A percentile compares a stretch with the other conserved stretches of the same genome.
Conservation (phyloP, 768 basidiomycete genomes). For the Mycena albidolilacea region DNA sequence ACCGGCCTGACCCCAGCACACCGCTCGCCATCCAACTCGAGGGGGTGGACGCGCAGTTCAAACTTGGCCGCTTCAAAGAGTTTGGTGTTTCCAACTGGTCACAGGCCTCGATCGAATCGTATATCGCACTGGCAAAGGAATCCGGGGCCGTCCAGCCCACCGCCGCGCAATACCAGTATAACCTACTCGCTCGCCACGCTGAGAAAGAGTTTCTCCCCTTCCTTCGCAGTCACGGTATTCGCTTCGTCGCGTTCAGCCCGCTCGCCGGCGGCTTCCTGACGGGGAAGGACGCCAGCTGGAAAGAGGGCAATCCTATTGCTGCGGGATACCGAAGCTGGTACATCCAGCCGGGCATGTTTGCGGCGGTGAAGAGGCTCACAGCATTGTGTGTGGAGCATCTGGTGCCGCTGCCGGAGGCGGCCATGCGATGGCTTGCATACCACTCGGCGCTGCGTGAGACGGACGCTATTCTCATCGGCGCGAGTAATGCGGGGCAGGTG, state of each 20-base stretch:
- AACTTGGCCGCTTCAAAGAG: background rate
- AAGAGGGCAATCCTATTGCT: background rate
- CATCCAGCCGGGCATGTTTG: constrained; percentile 11
- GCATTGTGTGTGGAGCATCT: background rate
- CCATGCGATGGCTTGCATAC: constrained; percentile 1
- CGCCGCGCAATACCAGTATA: constrained; percentile 10
- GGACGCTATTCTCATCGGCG: constrained; percentile 7
- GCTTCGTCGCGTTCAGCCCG: constrained; percentile 8
- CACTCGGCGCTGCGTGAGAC: constrained; percentile 9
- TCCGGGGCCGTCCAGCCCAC: background rate
- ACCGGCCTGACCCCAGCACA: constrained; percentile 9
- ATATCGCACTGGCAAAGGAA: background rate
- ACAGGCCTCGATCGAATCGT: background rate
- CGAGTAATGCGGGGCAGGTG: background rate
- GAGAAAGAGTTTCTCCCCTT: constrained; percentile 5
- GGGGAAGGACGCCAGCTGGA: background rate
- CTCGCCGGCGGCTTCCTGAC: constrained; percentile 4
- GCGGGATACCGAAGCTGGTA: constrained; percentile 9
- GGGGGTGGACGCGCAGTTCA: background rate
- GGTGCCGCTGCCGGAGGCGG: constrained; percentile 3
- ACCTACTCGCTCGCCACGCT: background rate
- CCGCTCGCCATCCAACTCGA: background rate
- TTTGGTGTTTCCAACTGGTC: constrained; percentile 8
- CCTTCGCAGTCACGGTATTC: background rate
- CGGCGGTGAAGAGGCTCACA: constrained; percentile 5